Base-by-base conservation (phyloP, 805 yeast genomes). In the Lipomyces orientalis region DNA sequence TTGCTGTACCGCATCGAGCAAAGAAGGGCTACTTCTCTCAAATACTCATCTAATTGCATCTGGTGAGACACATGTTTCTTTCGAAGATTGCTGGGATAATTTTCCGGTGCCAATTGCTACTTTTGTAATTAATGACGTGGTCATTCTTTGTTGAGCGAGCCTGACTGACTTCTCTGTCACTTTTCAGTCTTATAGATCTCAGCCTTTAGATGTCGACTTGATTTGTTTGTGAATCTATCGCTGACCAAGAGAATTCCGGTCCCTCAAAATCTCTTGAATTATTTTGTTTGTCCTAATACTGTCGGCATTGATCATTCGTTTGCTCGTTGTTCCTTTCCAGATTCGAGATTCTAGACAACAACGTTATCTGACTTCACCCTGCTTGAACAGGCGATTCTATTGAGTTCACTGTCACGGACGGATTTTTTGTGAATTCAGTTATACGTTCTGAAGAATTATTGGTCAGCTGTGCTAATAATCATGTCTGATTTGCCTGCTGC, bases 151-250 rank as follows among this genome's bases (percentile, higher is more conserved):
- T 54, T 25, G 34, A 19, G 12, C n/a, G 49, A 43, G 49, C 51
- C 62, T 55, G 33, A 55, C 58, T 60, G 39, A 60, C 63, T 25
- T 60, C 62, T 60, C 52, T 57, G 35, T 37, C 58, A 31, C 52
- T 60, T 58, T 60, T 60, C 37, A n/a, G 33, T 3, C 16, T 16
- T 33, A 31, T n/a, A 19, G 25, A 22, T 22, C 46, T 14, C 7
- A 22, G 16, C 43, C 35, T 29, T 33, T 34, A 46, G 60, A 62
- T 62, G 65, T 57, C 58, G 31, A 46, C 29, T 62, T 43, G 62
- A 52, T 60, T 58, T 59, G 54, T 37, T 58, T 63, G 46, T 54
- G 35, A 34, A 56, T n/a, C 29, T 22, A n/a, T 19, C 59, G 19
- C 39, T 10, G 37, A 29, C 9, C 54, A 31, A 54, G 39, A 12